Evolutionary conservation across 108 stramenopile species (phyloP), one percentile per base, ranked within the genome.

Genomic region (Nannochloropsis granulata): DNA sequence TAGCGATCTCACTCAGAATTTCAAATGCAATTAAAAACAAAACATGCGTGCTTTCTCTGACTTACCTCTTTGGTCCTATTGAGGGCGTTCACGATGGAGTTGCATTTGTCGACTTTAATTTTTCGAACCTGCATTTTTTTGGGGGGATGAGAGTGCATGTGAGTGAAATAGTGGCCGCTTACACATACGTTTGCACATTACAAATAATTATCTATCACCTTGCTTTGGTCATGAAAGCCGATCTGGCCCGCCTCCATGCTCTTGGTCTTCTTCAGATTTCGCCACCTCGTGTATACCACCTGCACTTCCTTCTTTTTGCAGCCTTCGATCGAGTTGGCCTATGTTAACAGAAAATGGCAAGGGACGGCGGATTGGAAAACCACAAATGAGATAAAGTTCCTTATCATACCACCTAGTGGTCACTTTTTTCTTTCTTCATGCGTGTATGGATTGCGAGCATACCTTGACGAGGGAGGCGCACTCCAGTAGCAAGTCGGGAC

Each of bases 271-370:
- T 90, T 86, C 43, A 93, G 80, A 81, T 93, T 93, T 26, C 79
- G 83, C 92, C 92, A 92, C 13, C 88, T 82, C 24, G 93, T 93
- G 81, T 92, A 93, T 14, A 93, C 92, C 13, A 93, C 89, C 26
- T 91, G 34, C 5, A 92, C 91, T 11, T 25, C 42, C 44, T 80
- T 83, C 43, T 78, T 26, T 82, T 93, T 93, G 89, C 92, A 91
- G 13, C 93, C 93, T 71, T 92, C 90, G 46, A 93, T 93, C 42
- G 86, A 87, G 83, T 93, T 93, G 24, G 92, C 92, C 89, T 93
- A 56, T 84, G 2, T 10, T 46, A 3, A 19, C 16, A 71, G 2
- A 71, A n/a, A 5, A n/a, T 71, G 1, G n/a, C 16, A 2, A n/a
- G 23, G 43, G 0, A 0, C 7, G 34, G 44, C 91, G 26, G 90